These are phyloP conservation scores for Cladosporium sp. DNA, from an alignment of 2,329 filamentous ascomycete genomes.

Conservation along the genomic window DNA sequence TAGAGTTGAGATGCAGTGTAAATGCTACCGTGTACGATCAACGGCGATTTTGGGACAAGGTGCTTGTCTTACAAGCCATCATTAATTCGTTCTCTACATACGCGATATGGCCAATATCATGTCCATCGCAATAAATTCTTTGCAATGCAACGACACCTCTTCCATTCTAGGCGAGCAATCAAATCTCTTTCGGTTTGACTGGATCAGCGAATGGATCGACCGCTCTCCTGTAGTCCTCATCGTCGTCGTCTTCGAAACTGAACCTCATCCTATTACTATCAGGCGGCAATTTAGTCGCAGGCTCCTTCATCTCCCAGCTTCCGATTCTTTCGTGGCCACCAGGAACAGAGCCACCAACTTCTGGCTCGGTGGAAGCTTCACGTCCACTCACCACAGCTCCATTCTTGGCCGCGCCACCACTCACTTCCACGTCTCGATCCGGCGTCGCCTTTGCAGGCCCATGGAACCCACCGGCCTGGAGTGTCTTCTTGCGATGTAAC, in stretches of 20 bases:
- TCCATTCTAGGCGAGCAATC: not conserved
- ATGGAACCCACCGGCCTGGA: slow-evolving; percentile 50
- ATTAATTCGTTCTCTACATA: not conserved
- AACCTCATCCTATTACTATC: slow-evolving; percentile 31
- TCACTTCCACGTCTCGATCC: slow-evolving; percentile 49
- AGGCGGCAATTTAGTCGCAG: slow-evolving; percentile 18
- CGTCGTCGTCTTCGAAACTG: slow-evolving; percentile 45
- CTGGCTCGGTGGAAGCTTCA: slow-evolving; percentile 13
- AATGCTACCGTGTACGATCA: no score
- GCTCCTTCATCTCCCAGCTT: slow-evolving; percentile 53
- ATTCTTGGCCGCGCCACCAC: slow-evolving; percentile 32
- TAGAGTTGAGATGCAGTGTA: no score
- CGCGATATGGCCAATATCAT: not conserved
- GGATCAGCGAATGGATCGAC: slow-evolving; percentile 38
- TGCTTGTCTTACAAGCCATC: no score
- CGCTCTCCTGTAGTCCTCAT: slow-evolving; percentile 21
- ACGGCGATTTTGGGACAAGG: no score
- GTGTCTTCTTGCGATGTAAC: slow-evolving; percentile 34
- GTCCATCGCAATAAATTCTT: not conserved
- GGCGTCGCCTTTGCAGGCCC: slow-evolving; percentile 51
- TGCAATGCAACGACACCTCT: not conserved
- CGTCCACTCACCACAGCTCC: slow-evolving; percentile 23
- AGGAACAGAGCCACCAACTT: slow-evolving; percentile 29
- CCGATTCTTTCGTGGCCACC: slow-evolving; percentile 50
- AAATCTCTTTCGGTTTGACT: slow-evolving; percentile 48